A percentile compares a stretch with the other conserved stretches of the same genome.
These are phyloP conservation scores for Globisporangium takayamanum DNA, from an alignment of 352 stramenopile species.

Conservation along the genomic window DNA sequence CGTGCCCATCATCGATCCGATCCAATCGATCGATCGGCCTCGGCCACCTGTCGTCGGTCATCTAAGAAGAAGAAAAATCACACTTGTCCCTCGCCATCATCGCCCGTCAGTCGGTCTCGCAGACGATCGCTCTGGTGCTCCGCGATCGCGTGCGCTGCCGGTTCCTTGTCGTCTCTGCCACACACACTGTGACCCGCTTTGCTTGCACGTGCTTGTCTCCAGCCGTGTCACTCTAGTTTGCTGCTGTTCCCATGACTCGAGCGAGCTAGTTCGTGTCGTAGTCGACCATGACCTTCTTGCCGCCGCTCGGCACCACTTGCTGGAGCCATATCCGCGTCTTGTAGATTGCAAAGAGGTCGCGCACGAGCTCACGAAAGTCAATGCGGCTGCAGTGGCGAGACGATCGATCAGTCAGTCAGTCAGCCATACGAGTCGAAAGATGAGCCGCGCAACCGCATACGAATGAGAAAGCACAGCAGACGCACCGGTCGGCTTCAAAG, in stretches of 20 bases:
- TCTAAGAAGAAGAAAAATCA: too few species aligned
- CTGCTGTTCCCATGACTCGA: background rate
- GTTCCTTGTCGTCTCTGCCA: too few species aligned
- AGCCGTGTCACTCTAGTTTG: background rate
- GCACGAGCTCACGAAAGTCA: constrained; percentile 97
- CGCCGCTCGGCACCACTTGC: constrained; percentile 82
- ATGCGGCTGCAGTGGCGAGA: constrained; percentile 65
- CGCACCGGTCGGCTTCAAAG: constrained; percentile 93
- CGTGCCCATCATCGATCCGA: too few species aligned
- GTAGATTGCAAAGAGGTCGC: constrained; percentile 98
- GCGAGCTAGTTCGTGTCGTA: constrained; percentile 42
- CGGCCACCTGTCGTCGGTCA: too few species aligned
- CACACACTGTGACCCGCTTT: too few species aligned
- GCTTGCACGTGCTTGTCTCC: too few species aligned
- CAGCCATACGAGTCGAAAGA: constrained; percentile 2
- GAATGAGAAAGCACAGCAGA: constrained; percentile 1
- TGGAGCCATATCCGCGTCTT: constrained; percentile 99
- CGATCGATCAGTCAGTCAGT: background rate
- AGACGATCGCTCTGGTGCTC: too few species aligned
- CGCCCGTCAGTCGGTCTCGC: too few species aligned
- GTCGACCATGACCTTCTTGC: constrained; percentile 61
- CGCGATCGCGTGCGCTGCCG: too few species aligned
- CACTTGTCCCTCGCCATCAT: too few species aligned
- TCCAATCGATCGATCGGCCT: constrained; percentile 1
- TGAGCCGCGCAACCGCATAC: background rate